Percentiles rank a stretch among this genome's conserved stretches.
These are phyloP conservation scores for Neurospora sp. DNA, from an alignment of 495 filamentous ascomycete species.

Conservation along the genomic window DNA sequence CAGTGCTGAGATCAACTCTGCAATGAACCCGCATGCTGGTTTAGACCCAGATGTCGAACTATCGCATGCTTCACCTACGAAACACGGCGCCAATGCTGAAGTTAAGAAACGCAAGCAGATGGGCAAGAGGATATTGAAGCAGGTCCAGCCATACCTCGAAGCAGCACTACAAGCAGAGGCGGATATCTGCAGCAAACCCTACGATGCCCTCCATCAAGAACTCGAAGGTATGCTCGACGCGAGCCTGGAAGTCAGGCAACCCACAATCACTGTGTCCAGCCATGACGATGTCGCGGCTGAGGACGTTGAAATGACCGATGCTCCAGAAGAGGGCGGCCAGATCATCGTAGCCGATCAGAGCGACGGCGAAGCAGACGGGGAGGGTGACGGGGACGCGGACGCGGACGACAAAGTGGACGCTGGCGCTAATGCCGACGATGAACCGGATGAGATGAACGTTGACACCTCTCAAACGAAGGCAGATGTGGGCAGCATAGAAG, in stretches of 20 bases:
- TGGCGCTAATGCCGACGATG: constrained; percentile 1
- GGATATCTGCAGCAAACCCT: constrained; percentile 58
- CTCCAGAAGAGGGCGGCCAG: constrained; percentile 27
- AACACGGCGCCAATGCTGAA: constrained; percentile 26
- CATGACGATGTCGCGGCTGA: constrained; percentile 16
- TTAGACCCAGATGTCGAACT: constrained; percentile 8
- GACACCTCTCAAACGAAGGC: constrained; percentile 3
- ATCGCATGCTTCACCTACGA: constrained; percentile 18
- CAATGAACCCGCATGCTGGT: constrained; percentile 15
- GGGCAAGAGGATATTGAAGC: constrained; percentile 76
- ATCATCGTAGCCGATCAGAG: constrained; percentile 30
- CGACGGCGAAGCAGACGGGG: constrained; percentile 13
- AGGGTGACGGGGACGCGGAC: constrained; percentile 12
- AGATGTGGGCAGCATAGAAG: constrained; percentile 30
- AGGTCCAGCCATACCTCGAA: constrained; percentile 66
- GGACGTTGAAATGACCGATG: constrained; percentile 40
- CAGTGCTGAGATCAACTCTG: constrained; percentile 49
- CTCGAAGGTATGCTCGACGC: constrained; percentile 61
- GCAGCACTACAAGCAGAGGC: constrained; percentile 68
- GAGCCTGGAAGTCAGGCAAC: constrained; percentile 34
- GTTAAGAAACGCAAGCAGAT: constrained; percentile 45
- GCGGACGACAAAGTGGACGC: background rate
- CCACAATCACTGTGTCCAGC: constrained; percentile 15
- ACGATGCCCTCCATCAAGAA: constrained; percentile 60
- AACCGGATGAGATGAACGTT: constrained; percentile 12